Evolutionary conservation across 208 protist species (phyloP).

Genomic region (Leishmania tarentolae): DNA sequence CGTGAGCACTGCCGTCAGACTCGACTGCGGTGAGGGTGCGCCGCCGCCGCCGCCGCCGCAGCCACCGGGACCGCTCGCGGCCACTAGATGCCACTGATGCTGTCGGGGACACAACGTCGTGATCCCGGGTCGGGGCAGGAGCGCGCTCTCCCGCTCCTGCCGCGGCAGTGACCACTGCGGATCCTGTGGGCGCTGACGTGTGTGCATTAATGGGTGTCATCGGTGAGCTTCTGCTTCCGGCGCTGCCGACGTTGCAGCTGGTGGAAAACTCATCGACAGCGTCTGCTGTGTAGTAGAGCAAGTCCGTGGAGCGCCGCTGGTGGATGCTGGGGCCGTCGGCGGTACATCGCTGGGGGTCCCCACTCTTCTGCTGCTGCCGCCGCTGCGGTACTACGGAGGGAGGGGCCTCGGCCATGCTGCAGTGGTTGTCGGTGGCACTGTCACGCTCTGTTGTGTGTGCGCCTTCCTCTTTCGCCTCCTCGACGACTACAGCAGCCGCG

Average conservation of each 20-base stretch:
- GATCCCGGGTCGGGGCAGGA: not conserved
- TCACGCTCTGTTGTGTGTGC: not conserved
- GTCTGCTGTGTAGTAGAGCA: conserved; percentile 41
- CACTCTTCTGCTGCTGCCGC: not conserved
- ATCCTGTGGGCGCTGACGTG: not conserved
- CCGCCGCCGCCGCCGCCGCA: not conserved
- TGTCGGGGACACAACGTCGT: not conserved
- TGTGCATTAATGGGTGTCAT: not conserved
- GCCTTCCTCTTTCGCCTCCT: not conserved
- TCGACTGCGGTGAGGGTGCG: not conserved
- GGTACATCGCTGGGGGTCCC: not conserved
- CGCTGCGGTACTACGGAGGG: not conserved
- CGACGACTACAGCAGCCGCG: not conserved
- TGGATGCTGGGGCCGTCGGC: not conserved
- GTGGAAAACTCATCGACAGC: conserved; percentile 33
- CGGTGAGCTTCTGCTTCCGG: not conserved
- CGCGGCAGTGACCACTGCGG: not conserved
- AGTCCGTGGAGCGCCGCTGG: not conserved
- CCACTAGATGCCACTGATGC: not conserved
- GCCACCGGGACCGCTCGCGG: not conserved
- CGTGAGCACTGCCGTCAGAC: not conserved
- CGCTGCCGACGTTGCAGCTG: conserved; percentile 2
- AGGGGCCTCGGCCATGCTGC: not conserved
- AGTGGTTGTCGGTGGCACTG: not conserved
- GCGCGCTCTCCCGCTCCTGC: not conserved